Percentiles rank a stretch among this genome's conserved stretches.
Evolutionary conservation across 202 grass and related monocot genomes (phyloP).

Genomic region (Carex arenaria): DNA sequence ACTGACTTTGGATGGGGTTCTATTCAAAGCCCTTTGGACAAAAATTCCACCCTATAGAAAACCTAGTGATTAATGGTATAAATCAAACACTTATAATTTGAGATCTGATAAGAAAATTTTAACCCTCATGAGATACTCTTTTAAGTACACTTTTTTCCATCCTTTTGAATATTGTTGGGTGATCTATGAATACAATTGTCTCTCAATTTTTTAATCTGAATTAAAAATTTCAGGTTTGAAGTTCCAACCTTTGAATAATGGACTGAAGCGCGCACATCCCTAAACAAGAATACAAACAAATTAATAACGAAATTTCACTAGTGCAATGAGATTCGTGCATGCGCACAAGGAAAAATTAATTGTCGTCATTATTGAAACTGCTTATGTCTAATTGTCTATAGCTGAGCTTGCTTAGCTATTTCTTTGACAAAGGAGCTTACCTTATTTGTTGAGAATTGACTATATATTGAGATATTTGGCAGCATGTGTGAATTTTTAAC

Average conservation of each 20-base stretch:
- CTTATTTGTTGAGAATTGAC: not conserved
- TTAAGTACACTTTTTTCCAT: no score
- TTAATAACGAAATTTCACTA: not conserved
- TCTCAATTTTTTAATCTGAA: not conserved
- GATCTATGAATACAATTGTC: no score
- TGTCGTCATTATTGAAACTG: not conserved
- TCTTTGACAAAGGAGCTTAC: not conserved
- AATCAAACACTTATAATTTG: no score
- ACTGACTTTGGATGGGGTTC: no score
- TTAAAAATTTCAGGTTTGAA: not conserved
- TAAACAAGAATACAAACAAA: not conserved
- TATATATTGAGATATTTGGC: not conserved
- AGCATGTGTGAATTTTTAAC: not conserved
- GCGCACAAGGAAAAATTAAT: not conserved
- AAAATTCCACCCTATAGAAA: no score
- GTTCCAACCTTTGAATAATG: not conserved
- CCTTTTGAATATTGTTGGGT: no score
- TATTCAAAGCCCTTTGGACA: no score
- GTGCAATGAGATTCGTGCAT: not conserved
- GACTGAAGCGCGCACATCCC: not conserved
- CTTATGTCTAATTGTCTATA: not conserved
- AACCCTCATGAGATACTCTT: no score
- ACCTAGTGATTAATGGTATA: no score
- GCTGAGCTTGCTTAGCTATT: not conserved
- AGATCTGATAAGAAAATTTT: no score